Conservation (phyloP, 2,329 filamentous ascomycete species). For the Alternaria gaisen region DNA sequence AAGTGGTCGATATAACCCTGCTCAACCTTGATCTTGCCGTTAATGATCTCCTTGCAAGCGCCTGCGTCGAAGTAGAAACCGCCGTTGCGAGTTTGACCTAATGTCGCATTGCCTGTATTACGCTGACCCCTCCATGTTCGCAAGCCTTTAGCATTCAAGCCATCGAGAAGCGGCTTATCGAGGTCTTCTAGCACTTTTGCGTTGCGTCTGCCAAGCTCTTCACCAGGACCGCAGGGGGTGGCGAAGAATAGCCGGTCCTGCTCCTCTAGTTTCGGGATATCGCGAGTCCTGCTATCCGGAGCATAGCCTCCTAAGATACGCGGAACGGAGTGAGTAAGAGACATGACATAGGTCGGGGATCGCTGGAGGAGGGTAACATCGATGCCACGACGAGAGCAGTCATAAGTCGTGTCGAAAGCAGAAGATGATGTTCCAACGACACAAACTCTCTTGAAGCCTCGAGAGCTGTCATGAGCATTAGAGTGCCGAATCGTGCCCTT, state of each 20-base stretch:
- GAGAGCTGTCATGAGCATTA: slow-evolving; percentile 55
- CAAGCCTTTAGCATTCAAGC: slow-evolving; percentile 12
- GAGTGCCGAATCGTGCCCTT: slow-evolving; percentile 66
- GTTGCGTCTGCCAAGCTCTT: slow-evolving; percentile 14
- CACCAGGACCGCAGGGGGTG: slow-evolving; percentile 10
- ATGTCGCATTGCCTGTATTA: slow-evolving; percentile 13
- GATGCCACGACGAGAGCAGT: slow-evolving; percentile 71
- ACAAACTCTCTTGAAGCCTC: slow-evolving; percentile 64
- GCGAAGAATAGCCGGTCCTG: slow-evolving; percentile 16
- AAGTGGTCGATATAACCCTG: slow-evolving; percentile 62
- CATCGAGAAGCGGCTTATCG: slow-evolving; percentile 14
- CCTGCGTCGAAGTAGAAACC: slow-evolving; percentile 77
- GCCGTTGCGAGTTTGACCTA: slow-evolving; percentile 51
- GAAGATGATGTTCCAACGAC: slow-evolving; percentile 75
- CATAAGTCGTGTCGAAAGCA: slow-evolving; percentile 72
- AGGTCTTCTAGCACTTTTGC: slow-evolving; percentile 14
- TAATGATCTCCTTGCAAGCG: slow-evolving; percentile 66
- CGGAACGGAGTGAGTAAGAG: slow-evolving; percentile 36
- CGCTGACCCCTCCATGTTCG: slow-evolving; percentile 21
- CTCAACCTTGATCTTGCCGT: slow-evolving; percentile 68
- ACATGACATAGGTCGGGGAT: slow-evolving; percentile 69
- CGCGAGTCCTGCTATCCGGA: slow-evolving; percentile 5
- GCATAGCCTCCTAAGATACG: slow-evolving; percentile 12
- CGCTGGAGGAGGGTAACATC: slow-evolving; percentile 75
- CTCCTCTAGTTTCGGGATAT: slow-evolving; percentile 12